A percentile compares a stretch with the other conserved stretches of the same genome.
Conservation (phyloP, 2,329 filamentous ascomycete genomes). For the Trichothecium sympodiale region DNA sequence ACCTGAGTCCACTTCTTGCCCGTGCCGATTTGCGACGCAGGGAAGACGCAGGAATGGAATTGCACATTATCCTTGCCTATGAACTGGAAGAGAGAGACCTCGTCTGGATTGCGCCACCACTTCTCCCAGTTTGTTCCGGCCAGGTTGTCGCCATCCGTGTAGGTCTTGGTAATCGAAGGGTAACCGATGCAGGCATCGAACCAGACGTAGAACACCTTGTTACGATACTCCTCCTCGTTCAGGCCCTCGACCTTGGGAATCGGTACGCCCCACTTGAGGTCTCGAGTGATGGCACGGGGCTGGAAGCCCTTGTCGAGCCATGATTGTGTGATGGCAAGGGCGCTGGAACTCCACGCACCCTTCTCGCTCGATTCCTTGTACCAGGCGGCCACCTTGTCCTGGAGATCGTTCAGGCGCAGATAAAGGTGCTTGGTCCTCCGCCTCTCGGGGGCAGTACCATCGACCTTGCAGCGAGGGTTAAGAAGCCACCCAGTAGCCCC, state of each 20-base stretch:
- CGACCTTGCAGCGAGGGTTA: slow-evolving; percentile 85
- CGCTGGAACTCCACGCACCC: slow-evolving; percentile 67
- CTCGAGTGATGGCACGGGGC: slow-evolving; percentile 79
- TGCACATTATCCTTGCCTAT: slow-evolving; percentile 69
- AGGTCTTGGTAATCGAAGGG: slow-evolving; percentile 86
- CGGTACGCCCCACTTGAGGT: slow-evolving; percentile 77
- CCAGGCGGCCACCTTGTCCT: slow-evolving; percentile 69
- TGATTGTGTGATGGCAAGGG: slow-evolving; percentile 62
- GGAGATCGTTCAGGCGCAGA: slow-evolving; percentile 74
- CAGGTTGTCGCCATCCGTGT: slow-evolving; percentile 47
- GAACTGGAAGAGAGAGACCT: slow-evolving; percentile 87
- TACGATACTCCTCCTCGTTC: slow-evolving; percentile 41
- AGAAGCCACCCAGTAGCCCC: slow-evolving; percentile 45
- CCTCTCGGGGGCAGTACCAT: slow-evolving; percentile 68
- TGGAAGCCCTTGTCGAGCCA: slow-evolving; percentile 80
- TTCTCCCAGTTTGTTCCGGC: slow-evolving; percentile 66
- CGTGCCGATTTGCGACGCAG: slow-evolving; percentile 75
- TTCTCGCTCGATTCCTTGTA: slow-evolving; percentile 61
- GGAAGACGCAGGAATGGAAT: slow-evolving; percentile 79
- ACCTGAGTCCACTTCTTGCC: slow-evolving; percentile 81
- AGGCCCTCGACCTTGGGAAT: slow-evolving; percentile 39
- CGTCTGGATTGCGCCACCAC: slow-evolving; percentile 87
- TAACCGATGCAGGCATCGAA: slow-evolving; percentile 92
- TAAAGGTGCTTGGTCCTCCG: slow-evolving; percentile 85
- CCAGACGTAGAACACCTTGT: slow-evolving; percentile 82